Percentiles rank a stretch among this genome's conserved stretches.
Conservation (phyloP, 1,284 basidiomycete genomes). For the Moesziomyces parantarcticus region DNA sequence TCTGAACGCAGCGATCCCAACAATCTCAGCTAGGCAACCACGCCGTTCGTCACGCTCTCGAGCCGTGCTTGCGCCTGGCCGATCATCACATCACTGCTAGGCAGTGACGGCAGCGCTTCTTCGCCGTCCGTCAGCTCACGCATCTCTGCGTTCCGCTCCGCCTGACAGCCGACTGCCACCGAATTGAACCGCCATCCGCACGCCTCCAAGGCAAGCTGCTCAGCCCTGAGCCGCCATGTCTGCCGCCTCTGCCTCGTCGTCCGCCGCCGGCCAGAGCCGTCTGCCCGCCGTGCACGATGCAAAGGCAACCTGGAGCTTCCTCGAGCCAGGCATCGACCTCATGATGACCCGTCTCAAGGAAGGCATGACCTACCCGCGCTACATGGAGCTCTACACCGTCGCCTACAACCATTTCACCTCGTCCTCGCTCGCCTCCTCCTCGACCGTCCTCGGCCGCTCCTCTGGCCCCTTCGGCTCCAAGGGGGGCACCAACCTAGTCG, state of each 20-base stretch:
- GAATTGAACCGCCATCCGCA: not conserved
- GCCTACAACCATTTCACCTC: slow-evolving; percentile 97
- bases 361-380: slow-evolving; percentile 89
- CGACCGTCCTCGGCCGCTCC: slow-evolving; percentile 43
- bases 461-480: slow-evolving; percentile 36
- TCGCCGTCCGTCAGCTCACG: not conserved
- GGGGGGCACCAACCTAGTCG: slow-evolving; percentile 88
- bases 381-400: slow-evolving; percentile 87
- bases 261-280: slow-evolving; percentile 19
- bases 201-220: not conserved
- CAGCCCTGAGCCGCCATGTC: slow-evolving; percentile 16
- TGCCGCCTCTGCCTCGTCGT: slow-evolving; percentile 16
- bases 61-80: too few relatives aligned
- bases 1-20: too few relatives aligned
- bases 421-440: slow-evolving; percentile 76
- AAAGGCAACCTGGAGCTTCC: slow-evolving; percentile 84
- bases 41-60: too few relatives aligned
- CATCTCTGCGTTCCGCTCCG: not conserved
- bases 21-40: too few relatives aligned
- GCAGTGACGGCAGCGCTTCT: not conserved
- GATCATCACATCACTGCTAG: too few relatives aligned
- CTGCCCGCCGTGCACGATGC: slow-evolving; percentile 43
- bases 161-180: not conserved
- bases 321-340: slow-evolving; percentile 80
- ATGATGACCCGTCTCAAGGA: slow-evolving; percentile 73